Evolutionary conservation across 495 filamentous ascomycete species (phyloP), one percentile per base, ranked within the genome.

Genomic region (Penicillium soppii): DNA sequence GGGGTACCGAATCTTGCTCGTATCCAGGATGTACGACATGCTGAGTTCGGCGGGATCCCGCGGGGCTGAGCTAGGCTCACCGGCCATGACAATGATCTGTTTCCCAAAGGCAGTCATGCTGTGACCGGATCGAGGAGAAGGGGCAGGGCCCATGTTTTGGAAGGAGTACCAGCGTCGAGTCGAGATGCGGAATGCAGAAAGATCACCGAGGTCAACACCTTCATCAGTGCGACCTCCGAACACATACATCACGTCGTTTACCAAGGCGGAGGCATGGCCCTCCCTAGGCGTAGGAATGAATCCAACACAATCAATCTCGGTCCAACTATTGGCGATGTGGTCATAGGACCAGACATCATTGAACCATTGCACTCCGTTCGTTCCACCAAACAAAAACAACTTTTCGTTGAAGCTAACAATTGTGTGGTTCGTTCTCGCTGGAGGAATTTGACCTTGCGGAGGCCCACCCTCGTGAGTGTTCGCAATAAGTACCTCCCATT

Each of bases 311-410:
- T 97, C 92, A 33, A 95, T 78, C 58, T 91, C 84, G 3, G 82
- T 74, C 95, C 95, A 99, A 42, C 72, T 66, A 59, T 95, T 94
- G 22, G 80, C 74, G 8, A 48, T 85, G 79, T 1, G 90, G 59
- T 97, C 92, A 59, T 91, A 99, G 16, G 82, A 85, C 95, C 95
- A 99, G 19, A 99, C 95, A 61, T 99, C 95, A 63, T 97, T 99
- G 70, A 96, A 99, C 95, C 95, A 97, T 50, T 85, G 80, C 17
- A 89, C 78, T 35, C 92, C 91, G 59, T 97, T 96, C 0, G 95
- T 97, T 38, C 95, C 95, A 52, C 95, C 95, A 66, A 99, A 99
- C 85, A 99, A 72, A 63, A 89, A 99, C 50, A 99, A 81, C 71
- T 89, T 91, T 55, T 99, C 95, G 46, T 92, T 89, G 67, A 75